A percentile compares a stretch with the other conserved stretches of the same genome.
Conservation (phyloP, 2,329 filamentous ascomycete species). For the Cercospora nicotianae region DNA sequence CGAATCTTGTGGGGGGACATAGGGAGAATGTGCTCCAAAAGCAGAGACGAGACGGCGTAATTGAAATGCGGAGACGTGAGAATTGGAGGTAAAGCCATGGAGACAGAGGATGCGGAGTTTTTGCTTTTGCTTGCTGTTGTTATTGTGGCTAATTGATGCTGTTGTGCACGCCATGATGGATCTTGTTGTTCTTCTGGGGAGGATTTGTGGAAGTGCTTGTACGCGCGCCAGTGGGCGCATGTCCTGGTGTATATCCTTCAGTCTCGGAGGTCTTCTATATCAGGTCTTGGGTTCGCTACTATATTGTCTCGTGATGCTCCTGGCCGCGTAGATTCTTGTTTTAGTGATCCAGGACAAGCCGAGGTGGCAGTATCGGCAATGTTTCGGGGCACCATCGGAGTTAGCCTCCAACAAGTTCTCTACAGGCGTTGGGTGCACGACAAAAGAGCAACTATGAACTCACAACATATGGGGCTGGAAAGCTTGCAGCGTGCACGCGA, state of each 20-base stretch:
- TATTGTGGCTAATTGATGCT: neutral
- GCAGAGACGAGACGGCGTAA: conserved; percentile 23
- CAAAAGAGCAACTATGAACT: neutral
- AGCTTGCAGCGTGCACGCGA: neutral
- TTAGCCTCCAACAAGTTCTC: neutral
- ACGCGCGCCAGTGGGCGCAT: neutral
- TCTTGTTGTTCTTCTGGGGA: neutral
- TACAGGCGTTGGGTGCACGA: neutral
- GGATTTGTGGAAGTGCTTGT: neutral
- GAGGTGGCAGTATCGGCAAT: neutral
- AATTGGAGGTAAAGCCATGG: conserved; percentile 30
- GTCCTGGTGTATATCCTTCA: neutral
- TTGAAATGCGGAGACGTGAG: conserved; percentile 25
- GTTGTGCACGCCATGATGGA: neutral
- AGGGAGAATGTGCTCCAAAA: conserved; percentile 5
- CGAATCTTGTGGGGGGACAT: neutral
- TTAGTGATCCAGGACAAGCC: neutral
- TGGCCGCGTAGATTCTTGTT: neutral
- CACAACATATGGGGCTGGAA: neutral
- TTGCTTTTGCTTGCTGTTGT: neutral
- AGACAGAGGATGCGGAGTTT: conserved; percentile 26
- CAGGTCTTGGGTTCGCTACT: neutral
- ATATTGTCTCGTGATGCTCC: neutral
- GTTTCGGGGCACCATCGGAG: neutral
- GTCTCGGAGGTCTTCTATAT: neutral